A percentile compares a stretch with the other conserved stretches of the same genome.
Evolutionary conservation across 176 grass and related monocot genomes (phyloP).

Genomic region (Triticum urartu): DNA sequence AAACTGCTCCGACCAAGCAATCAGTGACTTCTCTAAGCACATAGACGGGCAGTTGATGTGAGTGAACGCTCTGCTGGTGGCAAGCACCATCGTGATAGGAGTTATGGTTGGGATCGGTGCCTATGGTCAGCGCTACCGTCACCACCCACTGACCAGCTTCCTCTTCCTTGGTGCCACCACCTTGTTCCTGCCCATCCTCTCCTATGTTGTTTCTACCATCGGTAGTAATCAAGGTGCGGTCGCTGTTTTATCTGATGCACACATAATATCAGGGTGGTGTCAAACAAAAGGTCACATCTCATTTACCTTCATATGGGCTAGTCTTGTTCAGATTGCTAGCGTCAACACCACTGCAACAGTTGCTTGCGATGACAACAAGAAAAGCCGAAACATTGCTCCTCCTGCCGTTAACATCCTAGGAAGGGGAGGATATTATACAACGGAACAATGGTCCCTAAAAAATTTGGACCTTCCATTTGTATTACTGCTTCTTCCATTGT

Average conservation of each 20-base stretch:
- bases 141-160: neutral
- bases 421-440: neutral
- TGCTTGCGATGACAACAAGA: neutral
- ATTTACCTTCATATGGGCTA: too few species aligned
- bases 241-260: too few species aligned
- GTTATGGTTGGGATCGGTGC: neutral
- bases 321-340: neutral
- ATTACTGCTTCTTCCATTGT: too few species aligned
- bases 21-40: neutral
- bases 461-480: fast-evolving
- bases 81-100: neutral
- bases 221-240: neutral
- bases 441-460: too few species aligned
- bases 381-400: neutral
- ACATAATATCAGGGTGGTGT: too few species aligned
- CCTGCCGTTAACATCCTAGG: neutral
- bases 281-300: too few species aligned
- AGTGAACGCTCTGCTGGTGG: neutral
- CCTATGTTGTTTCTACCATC: neutral
- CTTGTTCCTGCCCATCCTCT: slow-evolving; percentile 18
- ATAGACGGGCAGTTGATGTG: neutral
- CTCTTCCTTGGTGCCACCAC: neutral
- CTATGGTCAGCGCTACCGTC: neutral
- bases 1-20: too few species aligned
- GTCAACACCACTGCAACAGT: neutral